phyloP scores from a whole-genome alignment of 163 green algal species.

The Scenedesmus sp. region DNA sequence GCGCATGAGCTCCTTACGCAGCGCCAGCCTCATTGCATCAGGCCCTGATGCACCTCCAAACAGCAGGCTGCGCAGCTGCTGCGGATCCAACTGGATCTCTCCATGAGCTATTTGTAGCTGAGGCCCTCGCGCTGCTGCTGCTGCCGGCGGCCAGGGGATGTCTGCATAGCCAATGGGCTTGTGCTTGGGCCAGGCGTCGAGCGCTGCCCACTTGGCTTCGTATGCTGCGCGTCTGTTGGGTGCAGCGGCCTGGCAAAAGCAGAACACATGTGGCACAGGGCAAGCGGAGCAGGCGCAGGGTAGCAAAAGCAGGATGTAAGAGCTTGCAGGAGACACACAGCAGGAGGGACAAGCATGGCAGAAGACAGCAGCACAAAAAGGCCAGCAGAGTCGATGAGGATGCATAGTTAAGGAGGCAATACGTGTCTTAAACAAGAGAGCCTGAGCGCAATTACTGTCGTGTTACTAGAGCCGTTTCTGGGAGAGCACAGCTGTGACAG shows the following conservation, averaged over 20 bases:
- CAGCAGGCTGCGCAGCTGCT: conserved; percentile 60
- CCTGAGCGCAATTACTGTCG: too few species aligned
- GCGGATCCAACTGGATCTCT: conserved; percentile 23
- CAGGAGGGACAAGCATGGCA: too few species aligned
- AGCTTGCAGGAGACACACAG: not conserved
- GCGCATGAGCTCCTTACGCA: conserved; percentile 77
- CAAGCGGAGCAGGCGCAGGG: not conserved
- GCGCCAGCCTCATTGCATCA: conserved; percentile 58
- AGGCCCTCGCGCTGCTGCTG: not conserved
- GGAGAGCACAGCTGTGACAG: too few species aligned
- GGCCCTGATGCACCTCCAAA: conserved; percentile 58
- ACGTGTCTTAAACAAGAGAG: not conserved
- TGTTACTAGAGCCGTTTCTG: too few species aligned
- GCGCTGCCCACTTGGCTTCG: conserved; percentile 48
- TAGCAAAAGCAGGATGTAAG: not conserved
- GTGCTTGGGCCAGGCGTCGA: conserved; percentile 25
- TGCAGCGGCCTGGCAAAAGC: not conserved
- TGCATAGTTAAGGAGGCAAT: not conserved
- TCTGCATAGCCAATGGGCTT: conserved; percentile 48
- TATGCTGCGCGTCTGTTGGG: conserved; percentile 31
- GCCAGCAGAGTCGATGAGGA: not conserved
- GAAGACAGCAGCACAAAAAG: not conserved
- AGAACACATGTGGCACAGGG: not conserved
- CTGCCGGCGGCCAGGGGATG: conserved; percentile 51
- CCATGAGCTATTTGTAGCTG: conserved; percentile 21